These are phyloP conservation scores for Sugiyamaella pinicola DNA, from an alignment of 1,139 yeast genomes.

Conservation along the genomic window DNA sequence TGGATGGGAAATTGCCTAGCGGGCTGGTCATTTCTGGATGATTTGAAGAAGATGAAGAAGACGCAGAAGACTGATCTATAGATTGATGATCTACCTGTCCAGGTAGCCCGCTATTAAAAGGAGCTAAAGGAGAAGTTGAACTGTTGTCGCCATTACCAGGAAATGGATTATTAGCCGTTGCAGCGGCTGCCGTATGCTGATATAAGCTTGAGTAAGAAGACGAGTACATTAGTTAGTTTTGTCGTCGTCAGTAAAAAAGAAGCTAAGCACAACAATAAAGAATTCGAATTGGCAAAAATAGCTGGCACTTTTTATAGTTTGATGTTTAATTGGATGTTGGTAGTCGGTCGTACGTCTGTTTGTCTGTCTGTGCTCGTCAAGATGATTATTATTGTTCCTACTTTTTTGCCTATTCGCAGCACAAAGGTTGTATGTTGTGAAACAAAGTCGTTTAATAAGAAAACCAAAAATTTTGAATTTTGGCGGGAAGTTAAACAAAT, in stretches of 20 bases:
- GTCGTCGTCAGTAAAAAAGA: background rate
- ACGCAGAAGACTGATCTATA: conserved; percentile 6
- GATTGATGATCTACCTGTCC: conserved; percentile 4
- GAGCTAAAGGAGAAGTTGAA: conserved; percentile 11
- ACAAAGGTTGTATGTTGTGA: background rate
- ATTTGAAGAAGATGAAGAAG: conserved; percentile 12
- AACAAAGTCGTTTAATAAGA: background rate
- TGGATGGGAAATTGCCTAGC: conserved; percentile 10
- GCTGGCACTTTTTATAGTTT: background rate
- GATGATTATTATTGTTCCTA: background rate
- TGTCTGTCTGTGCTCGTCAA: background rate
- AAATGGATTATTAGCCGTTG: conserved; percentile 11
- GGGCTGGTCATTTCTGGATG: conserved; percentile 14
- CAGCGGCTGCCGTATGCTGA: conserved; percentile 13
- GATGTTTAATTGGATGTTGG: background rate
- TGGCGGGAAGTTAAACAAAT: too few relatives aligned
- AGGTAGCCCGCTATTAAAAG: conserved; percentile 7
- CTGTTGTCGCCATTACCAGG: conserved; percentile 1
- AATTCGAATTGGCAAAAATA: background rate
- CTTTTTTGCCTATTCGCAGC: too few relatives aligned
- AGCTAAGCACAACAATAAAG: background rate
- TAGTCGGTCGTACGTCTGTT: background rate
- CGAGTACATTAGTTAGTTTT: conserved; percentile 8
- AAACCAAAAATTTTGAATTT: background rate
- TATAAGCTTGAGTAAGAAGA: conserved; percentile 17